Percentiles rank a stretch among this genome's conserved stretches.
Evolutionary conservation across 345 rosid species (phyloP).

Genomic region (Adansonia digitata): DNA sequence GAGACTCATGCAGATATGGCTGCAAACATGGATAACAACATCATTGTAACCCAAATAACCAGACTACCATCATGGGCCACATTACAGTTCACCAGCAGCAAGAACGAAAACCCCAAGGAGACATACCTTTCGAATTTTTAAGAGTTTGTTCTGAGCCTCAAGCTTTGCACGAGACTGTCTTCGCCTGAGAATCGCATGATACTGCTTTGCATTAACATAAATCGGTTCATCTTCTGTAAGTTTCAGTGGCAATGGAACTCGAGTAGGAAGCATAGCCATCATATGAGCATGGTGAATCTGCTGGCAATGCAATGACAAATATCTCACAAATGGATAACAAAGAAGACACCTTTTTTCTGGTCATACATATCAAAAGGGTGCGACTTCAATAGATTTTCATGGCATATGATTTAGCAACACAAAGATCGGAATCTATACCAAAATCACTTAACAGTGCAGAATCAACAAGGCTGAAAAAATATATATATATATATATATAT

Average conservation of each 20-base stretch:
- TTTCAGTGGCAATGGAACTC: conserved; percentile 62
- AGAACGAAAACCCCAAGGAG: background rate
- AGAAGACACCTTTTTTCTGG: conserved; percentile 11
- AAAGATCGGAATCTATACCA: conserved; percentile 19
- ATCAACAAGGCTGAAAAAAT: conserved; percentile 15
- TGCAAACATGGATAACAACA: conserved; percentile 24
- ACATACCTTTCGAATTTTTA: conserved; percentile 60
- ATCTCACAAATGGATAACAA: conserved; percentile 20
- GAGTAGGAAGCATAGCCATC: conserved; percentile 44
- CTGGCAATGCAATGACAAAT: conserved; percentile 20
- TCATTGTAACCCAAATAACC: background rate
- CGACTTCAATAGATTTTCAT: conserved; percentile 15
- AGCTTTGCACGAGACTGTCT: conserved; percentile 78
- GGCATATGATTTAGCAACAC: background rate
- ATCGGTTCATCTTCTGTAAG: conserved; percentile 53
- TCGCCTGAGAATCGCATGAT: conserved; percentile 77
- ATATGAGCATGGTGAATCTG: conserved; percentile 56
- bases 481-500: too few species aligned
- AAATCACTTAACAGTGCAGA: background rate
- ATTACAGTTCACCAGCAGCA: background rate
- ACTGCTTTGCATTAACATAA: conserved; percentile 80
- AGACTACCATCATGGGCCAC: background rate
- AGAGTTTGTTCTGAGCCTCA: conserved; percentile 66
- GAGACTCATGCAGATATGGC: conserved; percentile 89
- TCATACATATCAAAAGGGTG: background rate